Evolutionary conservation across 1,284 basidiomycete species (phyloP).

Genomic region (Exobasidium cylindrosporum): DNA sequence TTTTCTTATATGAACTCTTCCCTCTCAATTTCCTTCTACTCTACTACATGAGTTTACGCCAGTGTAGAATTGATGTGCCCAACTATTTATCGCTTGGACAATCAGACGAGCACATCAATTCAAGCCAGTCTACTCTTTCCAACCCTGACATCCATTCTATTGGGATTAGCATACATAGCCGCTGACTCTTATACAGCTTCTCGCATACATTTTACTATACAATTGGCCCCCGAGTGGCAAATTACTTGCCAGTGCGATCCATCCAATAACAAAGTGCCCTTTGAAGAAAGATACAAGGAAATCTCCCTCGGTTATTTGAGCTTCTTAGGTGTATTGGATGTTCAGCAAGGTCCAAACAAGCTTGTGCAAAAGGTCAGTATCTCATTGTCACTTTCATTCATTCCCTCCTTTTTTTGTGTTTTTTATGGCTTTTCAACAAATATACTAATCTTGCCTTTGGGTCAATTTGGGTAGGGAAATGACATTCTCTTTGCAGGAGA

Average conservation of each 20-base stretch:
- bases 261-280: too few species aligned
- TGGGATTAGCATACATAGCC: not conserved
- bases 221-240: not conserved
- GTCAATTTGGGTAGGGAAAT: not conserved
- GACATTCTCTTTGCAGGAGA: not conserved
- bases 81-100: not conserved
- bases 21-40: not conserved
- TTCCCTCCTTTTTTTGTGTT: too few species aligned
- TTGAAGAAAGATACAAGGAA: too few species aligned
- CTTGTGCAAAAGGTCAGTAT: not conserved
- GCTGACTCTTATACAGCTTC: not conserved
- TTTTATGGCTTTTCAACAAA: not conserved
- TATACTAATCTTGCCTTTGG: not conserved
- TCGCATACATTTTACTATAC: not conserved
- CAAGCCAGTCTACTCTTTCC: conserved; percentile 2
- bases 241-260: not conserved
- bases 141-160: not conserved
- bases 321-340: not conserved
- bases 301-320: not conserved
- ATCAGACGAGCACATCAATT: not conserved
- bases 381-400: too few species aligned
- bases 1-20: too few species aligned
- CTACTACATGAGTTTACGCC: not conserved
- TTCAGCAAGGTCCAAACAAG: not conserved
- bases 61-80: not conserved